Evolutionary conservation across 1,284 basidiomycete genomes (phyloP).

Genomic region (Dichomitus squalens): DNA sequence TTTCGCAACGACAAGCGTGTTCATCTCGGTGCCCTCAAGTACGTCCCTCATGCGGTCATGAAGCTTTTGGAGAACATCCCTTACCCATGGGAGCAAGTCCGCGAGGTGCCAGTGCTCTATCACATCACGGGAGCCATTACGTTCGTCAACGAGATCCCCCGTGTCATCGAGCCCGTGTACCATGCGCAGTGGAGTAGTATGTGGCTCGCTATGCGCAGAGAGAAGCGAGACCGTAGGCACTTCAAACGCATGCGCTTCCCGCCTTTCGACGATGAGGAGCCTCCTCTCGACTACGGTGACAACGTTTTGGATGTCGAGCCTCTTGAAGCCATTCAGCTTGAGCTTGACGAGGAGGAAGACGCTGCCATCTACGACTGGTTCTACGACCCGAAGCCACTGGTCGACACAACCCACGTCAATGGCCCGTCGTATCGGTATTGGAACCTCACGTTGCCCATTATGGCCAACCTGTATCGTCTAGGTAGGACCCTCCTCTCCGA

Average conservation of each 20-base stretch:
- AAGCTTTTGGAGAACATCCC: constrained; percentile 99
- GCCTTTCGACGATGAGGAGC: constrained; percentile 99
- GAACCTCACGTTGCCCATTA: constrained; percentile 90
- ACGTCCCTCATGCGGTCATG: constrained; percentile 99
- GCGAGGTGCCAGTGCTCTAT: constrained; percentile 95
- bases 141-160: constrained; percentile 98
- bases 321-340: constrained; percentile 96
- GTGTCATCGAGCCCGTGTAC: constrained; percentile 96
- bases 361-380: constrained; percentile 97
- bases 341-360: constrained; percentile 95
- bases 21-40: constrained; percentile 96
- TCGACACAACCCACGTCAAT: constrained; percentile 88
- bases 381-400: constrained; percentile 94
- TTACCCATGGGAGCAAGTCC: constrained; percentile 99
- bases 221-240: constrained; percentile 98
- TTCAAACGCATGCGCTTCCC: constrained; percentile 99
- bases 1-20: constrained; percentile 99
- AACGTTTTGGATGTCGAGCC: constrained; percentile 99
- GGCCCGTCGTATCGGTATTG: constrained; percentile 94
- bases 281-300: constrained; percentile 97
- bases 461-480: constrained; percentile 96
- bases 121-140: constrained; percentile 99
- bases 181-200: constrained; percentile 99
- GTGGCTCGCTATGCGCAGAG: constrained; percentile 99
- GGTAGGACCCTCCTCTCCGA: constrained; percentile 94